Evolutionary conservation across 345 rosid genomes (phyloP), one percentile per base, ranked within the genome.

Genomic region (Eutrema japonicum): DNA sequence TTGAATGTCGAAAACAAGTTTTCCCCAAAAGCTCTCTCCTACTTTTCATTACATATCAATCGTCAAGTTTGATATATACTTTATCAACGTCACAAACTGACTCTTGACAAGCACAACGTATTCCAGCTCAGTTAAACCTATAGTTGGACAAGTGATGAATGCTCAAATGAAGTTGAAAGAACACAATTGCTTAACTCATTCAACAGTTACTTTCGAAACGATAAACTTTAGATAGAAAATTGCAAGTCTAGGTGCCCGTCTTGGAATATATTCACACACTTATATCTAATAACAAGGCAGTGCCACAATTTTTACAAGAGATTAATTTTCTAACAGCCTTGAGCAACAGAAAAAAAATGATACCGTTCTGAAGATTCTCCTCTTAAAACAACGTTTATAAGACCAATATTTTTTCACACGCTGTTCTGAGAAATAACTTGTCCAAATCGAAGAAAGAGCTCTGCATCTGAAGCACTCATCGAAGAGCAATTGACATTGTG

Each of bases 401-500:
- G 13, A 65, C 57, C 46, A 65, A 49, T 45, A 16, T 12, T 49
- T 48, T 18, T 26, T 82, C 70, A 86, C 43, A 43, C 74, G 37
- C 96, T 90, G 66, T 88, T 88, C 73, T 87, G 96, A 18, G 98
- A 92, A 75, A 92, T 95, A 22, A 95, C 97, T 87, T 95, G 94
- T 8, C 96, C 99, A 40, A 95, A 92, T 51, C 90, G 90, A 6
- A 85, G 86, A 80, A 95, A 92, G 58, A 92, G 96, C 57, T 95
- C 92, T 3, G 96, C 98, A 75, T 95, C 98, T 4, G 98, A 87
- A 38, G 98, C 87, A 85, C 99, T 90, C 89, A 90, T 89, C 2
- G 99, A 85, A n/a, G 98, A 88, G 62, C 87, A 92, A 33, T 86
- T 87, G 14, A 92, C 83, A 80, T 88, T 37, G 72, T 90, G 92